phyloP scores from a whole-genome alignment of 163 green algal genomes.

The Trebouxiophyceae sp. region DNA sequence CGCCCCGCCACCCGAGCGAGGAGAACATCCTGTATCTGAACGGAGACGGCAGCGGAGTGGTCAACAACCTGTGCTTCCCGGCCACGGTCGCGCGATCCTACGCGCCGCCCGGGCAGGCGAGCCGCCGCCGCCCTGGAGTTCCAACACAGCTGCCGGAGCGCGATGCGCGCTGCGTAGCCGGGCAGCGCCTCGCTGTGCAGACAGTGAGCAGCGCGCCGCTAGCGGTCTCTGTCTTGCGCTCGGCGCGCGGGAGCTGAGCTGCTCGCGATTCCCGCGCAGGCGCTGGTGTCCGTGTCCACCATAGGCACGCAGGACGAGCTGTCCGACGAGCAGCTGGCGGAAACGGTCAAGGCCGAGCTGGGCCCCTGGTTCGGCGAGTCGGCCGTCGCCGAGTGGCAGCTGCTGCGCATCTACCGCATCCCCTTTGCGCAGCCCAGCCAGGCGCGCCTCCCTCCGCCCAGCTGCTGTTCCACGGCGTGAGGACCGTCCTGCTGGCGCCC shows the following conservation, averaged over 20 bases:
- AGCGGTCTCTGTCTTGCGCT: no score
- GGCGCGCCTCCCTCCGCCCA: no score
- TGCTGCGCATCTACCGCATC: constrained; percentile 88
- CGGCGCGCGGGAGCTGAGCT: no score
- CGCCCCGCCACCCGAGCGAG: constrained; percentile 31
- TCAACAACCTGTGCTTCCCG: constrained; percentile 98
- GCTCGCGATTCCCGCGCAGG: constrained; percentile 21
- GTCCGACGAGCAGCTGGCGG: constrained; percentile 56
- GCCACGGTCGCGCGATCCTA: constrained; percentile 81
- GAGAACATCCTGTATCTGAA: constrained; percentile 93
- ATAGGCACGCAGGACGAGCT: constrained; percentile 63
- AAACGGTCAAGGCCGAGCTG: constrained; percentile 47
- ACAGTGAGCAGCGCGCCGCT: no score
- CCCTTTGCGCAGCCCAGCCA: constrained; percentile 90
- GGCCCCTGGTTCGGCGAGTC: constrained; percentile 72
- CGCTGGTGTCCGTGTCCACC: constrained; percentile 66
- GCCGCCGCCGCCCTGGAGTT: no score
- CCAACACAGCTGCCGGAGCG: no score
- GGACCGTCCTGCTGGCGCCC: no score
- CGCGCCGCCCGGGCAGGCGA: constrained; percentile 73
- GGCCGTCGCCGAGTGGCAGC: constrained; percentile 59
- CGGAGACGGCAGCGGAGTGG: constrained; percentile 62
- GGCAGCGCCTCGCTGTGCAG: no score
- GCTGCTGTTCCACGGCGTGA: no score
- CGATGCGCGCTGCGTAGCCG: no score